These are phyloP conservation scores for Citrus glauca DNA, from an alignment of 345 rosid genomes.

Conservation along the genomic window DNA sequence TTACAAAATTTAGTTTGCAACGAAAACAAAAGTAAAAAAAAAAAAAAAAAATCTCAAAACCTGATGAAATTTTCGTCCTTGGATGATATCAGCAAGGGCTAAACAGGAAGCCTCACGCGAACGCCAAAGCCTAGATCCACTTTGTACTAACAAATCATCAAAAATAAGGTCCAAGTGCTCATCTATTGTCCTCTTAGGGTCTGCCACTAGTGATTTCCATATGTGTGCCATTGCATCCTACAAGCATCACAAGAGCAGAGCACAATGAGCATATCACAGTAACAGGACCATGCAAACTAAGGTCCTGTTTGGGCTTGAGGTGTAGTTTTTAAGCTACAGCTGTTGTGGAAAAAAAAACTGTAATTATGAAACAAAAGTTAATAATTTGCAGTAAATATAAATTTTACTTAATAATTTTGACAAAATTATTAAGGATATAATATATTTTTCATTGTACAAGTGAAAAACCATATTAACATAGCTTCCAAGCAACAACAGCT, in stretches of 20 bases:
- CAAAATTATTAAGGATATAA: too few species aligned
- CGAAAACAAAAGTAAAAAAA: not conserved
- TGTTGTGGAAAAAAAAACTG: too few species aligned
- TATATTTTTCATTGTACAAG: too few species aligned
- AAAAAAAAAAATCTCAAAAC: conserved; percentile 29
- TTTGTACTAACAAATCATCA: conserved; percentile 74
- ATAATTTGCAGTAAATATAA: too few species aligned
- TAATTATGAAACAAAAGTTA: too few species aligned
- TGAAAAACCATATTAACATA: too few species aligned
- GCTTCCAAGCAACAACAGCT: too few species aligned
- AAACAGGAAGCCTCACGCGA: conserved; percentile 95
- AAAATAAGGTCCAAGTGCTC: conserved; percentile 74
- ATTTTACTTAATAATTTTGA: too few species aligned
- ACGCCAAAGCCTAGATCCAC: conserved; percentile 95
- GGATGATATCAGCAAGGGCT: conserved; percentile 92
- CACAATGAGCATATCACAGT: conserved; percentile 9
- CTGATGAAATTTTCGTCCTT: conserved; percentile 88
- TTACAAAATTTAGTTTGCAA: not conserved
- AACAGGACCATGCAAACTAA: not conserved
- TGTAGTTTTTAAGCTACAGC: too few species aligned
- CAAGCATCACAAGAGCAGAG: conserved; percentile 19
- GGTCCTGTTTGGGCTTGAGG: too few species aligned
- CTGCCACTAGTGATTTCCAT: conserved; percentile 89
- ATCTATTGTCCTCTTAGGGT: conserved; percentile 79
- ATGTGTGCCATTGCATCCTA: conserved; percentile 97